Conservation (phyloP, 225 moss, liverwort and hornwort species). For the Marchantia paleacea region DNA sequence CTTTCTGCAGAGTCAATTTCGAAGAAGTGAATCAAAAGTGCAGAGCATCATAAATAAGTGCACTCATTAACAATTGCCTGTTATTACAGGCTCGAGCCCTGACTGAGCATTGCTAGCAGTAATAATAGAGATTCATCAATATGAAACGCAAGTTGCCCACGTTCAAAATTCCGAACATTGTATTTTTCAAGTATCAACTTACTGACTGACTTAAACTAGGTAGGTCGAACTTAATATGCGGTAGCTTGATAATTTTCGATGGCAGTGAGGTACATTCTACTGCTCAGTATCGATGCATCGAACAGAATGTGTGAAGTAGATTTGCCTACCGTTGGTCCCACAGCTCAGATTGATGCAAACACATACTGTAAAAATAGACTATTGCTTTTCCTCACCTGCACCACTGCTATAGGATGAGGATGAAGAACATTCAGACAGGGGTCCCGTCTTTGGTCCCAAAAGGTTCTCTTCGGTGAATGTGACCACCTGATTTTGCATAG, state of each 20-base stretch:
- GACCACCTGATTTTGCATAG: conserved; percentile 46
- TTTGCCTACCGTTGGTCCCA: too few relatives aligned
- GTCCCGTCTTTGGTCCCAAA: background rate
- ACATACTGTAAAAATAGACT: too few relatives aligned
- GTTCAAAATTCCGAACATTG: background rate
- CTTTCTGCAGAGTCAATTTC: conserved; percentile 15
- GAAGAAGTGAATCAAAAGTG: background rate
- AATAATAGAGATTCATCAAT: too few relatives aligned
- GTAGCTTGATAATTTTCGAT: background rate
- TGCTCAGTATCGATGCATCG: background rate
- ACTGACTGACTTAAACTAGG: background rate
- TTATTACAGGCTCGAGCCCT: too few relatives aligned
- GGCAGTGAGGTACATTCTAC: background rate
- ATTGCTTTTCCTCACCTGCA: conserved; percentile 12
- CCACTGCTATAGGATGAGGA: conserved; percentile 46
- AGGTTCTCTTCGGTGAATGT: conserved; percentile 37
- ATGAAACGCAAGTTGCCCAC: background rate
- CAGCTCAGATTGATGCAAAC: too few relatives aligned
- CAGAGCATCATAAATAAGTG: background rate
- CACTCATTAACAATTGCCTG: too few relatives aligned
- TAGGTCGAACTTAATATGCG: background rate
- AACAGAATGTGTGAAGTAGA: background rate
- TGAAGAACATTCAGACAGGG: conserved; percentile 37
- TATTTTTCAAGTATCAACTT: background rate
- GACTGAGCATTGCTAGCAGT: too few relatives aligned